Conservation (phyloP, 1,284 basidiomycete genomes). For the Melampsora americana region DNA sequence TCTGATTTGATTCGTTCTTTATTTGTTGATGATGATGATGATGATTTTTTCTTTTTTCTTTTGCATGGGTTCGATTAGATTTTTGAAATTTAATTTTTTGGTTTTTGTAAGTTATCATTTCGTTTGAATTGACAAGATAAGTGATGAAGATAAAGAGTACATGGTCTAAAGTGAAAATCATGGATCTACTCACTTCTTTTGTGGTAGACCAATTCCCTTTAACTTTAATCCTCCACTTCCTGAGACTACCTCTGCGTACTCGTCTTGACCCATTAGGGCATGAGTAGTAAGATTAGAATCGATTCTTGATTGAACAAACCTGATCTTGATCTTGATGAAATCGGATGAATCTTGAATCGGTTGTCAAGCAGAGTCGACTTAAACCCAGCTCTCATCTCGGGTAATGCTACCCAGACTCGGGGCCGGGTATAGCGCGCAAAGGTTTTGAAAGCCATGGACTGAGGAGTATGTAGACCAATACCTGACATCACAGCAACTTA, state of each 20-base stretch:
- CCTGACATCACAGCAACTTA: too few relatives aligned
- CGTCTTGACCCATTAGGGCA: not conserved
- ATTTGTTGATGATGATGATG: not conserved
- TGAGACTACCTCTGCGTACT: not conserved
- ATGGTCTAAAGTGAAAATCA: not conserved
- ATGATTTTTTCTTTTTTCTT: slow-evolving; percentile 20
- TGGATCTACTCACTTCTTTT: slow-evolving; percentile 2
- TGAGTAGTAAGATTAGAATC: not conserved
- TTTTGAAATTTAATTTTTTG: not conserved
- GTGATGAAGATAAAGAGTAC: not conserved
- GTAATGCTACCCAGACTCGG: too few relatives aligned
- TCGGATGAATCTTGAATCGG: not conserved
- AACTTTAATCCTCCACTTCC: slow-evolving; percentile 1
- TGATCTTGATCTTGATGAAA: not conserved
- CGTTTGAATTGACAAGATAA: too few relatives aligned
- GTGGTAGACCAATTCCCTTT: slow-evolving; percentile 3
- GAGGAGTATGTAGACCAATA: too few relatives aligned
- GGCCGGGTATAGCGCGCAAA: too few relatives aligned
- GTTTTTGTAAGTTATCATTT: not conserved
- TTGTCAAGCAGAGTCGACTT: not conserved
- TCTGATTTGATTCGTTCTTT: slow-evolving; percentile 12
- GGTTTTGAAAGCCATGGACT: too few relatives aligned
- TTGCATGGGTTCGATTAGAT: too few relatives aligned
- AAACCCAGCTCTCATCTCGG: too few relatives aligned
- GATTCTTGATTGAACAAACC: not conserved